Base-by-base conservation (phyloP, 176 grass and related monocot genomes). In the Bonia amplexicaulis region DNA sequence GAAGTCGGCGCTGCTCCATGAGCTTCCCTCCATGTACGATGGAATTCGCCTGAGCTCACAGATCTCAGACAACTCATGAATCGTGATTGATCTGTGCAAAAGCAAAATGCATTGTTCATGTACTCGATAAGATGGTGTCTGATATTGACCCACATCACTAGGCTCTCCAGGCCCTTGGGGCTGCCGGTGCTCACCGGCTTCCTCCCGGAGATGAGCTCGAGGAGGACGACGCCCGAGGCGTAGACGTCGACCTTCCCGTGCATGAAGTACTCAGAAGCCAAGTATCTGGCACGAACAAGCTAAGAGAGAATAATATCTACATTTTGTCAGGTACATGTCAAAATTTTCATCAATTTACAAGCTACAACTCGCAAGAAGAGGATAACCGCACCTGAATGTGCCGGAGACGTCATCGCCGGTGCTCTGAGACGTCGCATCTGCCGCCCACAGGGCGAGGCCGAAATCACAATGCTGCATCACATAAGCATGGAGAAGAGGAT, bases 211-310 rank as follows among this genome's bases (percentile, higher is more conserved):
- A 98, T 25, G 57, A 98, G 91, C 93, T 98, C 96, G 4, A 98
- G 91, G 83, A 95, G 91, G 14, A 98, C 93, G 15, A 98, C 93
- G 41, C 96, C 96, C 63, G 95, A 95, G 39, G 96, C 89, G 70
- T 98, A 98, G 40, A 98, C 93, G 61, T 98, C 96, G 4, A 92
- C 85, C 83, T 95, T 98, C 16, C 96, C 96, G 79, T 95, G 89
- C 93, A 95, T 93, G 77, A 98, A 98, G 87, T n/a, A n/a, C n/a
- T n/a, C n/a, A n/a, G n/a, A n/a, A n/a, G n/a, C n/a, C n/a, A n/a
- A n/a, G n/a, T 98, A 98, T 39, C 93, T 96, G 80, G 20, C 45
- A 76, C n/a, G 33, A 6, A 76, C 63, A 75, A n/a, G n/a, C n/a
- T n/a, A n/a, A 80, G 6, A 52, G 9, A 23, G 27, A 49, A 19